Evolutionary conservation across 2,329 filamentous ascomycete species (phyloP).

Genomic region (Ophiostoma novo-ulmi): DNA sequence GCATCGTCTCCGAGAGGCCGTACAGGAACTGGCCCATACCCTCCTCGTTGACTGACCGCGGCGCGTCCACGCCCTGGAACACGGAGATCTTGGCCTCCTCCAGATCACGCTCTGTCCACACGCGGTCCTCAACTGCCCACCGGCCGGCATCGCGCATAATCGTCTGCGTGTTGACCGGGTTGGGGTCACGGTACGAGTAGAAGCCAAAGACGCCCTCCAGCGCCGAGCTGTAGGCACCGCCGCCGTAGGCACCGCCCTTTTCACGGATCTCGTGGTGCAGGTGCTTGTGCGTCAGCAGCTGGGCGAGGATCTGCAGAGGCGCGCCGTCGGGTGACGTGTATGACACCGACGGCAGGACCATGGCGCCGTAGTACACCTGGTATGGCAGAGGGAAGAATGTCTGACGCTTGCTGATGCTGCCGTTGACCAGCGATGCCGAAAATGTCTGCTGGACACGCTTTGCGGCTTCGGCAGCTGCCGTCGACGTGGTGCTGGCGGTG

Average conservation of each 20-base stretch:
- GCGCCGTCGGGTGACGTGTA: constrained; percentile 73
- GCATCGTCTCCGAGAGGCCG: constrained; percentile 83
- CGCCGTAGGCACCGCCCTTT: constrained; percentile 94
- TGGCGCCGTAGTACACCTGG: constrained; percentile 90
- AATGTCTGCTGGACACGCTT: constrained; percentile 21
- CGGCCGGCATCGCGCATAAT: constrained; percentile 78
- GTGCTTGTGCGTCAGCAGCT: constrained; percentile 92
- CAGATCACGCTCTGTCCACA: constrained; percentile 78
- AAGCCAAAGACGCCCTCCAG: constrained; percentile 86
- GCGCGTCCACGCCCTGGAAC: constrained; percentile 88
- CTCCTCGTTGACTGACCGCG: constrained; percentile 78
- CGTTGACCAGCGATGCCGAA: constrained; percentile 1
- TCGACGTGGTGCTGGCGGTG: neutral
- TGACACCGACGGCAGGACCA: constrained; percentile 75
- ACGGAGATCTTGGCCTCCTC: constrained; percentile 95
- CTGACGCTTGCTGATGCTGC: constrained; percentile 40
- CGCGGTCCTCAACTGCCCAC: constrained; percentile 69
- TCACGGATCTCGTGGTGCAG: constrained; percentile 96
- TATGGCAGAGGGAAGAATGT: constrained; percentile 93
- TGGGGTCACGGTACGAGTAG: constrained; percentile 95
- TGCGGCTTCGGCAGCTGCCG: neutral
- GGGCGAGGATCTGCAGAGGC: constrained; percentile 78
- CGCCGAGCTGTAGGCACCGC: constrained; percentile 75
- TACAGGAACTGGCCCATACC: constrained; percentile 81
- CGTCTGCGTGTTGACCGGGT: constrained; percentile 78